phyloP scores from a whole-genome alignment of 2,329 filamentous ascomycete genomes.

The Aspergillus candidus region DNA sequence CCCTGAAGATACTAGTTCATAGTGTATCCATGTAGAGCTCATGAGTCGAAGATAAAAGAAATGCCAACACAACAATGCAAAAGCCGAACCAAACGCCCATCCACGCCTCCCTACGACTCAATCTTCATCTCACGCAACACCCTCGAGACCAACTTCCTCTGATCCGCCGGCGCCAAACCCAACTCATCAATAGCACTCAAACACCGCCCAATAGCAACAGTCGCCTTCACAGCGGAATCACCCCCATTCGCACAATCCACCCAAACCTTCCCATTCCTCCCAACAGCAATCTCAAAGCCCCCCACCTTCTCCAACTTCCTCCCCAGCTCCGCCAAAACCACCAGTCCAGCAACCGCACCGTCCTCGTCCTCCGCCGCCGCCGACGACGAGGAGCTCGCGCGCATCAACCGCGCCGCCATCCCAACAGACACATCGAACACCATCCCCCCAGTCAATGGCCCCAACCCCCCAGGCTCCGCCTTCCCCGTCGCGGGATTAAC shows the following conservation, averaged over 20 bases:
- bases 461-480: constrained; percentile 77
- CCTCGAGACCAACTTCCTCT: constrained; percentile 42
- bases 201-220: constrained; percentile 71
- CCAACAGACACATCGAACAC: constrained; percentile 72
- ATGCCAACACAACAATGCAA: constrained; percentile 1
- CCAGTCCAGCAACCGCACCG: constrained; percentile 55
- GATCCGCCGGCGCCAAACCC: constrained; percentile 36
- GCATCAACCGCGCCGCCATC: constrained; percentile 69
- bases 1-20: no score
- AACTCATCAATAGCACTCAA: constrained; percentile 71
- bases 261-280: constrained; percentile 89
- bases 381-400: constrained; percentile 36
- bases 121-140: constrained; percentile 39
- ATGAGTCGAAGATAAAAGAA: not conserved
- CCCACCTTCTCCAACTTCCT: constrained; percentile 56
- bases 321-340: constrained; percentile 73
- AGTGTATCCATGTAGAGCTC: not conserved
- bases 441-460: constrained; percentile 79
- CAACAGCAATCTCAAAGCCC: constrained; percentile 88
- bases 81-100: no score
- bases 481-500: constrained; percentile 82
- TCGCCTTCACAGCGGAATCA: constrained; percentile 52
- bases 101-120: constrained; percentile 16
- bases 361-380: constrained; percentile 25
- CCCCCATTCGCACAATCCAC: constrained; percentile 66